A percentile compares a stretch with the other conserved stretches of the same genome.
These are phyloP conservation scores for Aspergillus glaucus DNA, from an alignment of 2,329 filamentous ascomycete genomes.

Conservation along the genomic window DNA sequence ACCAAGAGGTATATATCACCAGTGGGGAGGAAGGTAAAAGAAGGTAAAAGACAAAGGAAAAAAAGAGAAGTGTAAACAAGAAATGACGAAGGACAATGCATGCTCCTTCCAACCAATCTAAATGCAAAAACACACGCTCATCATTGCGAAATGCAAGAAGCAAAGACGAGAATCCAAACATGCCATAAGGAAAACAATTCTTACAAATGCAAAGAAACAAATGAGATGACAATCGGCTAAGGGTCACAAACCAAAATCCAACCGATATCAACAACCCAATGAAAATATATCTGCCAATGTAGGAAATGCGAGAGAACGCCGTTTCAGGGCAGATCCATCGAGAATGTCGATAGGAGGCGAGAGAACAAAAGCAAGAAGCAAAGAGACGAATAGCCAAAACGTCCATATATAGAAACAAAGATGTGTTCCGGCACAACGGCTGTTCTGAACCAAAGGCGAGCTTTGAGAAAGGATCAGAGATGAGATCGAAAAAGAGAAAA, in stretches of 20 bases:
- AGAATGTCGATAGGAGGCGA: neutral
- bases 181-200: slow-evolving; percentile 14
- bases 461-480: neutral
- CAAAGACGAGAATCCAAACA: slow-evolving; percentile 18
- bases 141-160: slow-evolving; percentile 19
- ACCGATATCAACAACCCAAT: slow-evolving; percentile 18
- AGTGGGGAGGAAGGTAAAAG: slow-evolving; percentile 3
- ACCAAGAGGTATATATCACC: slow-evolving; percentile 7
- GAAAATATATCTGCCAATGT: neutral
- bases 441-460: too few species aligned
- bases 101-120: slow-evolving; percentile 24
- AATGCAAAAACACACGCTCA: slow-evolving; percentile 24
- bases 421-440: too few species aligned
- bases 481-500: neutral
- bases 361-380: neutral
- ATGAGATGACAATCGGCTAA: slow-evolving; percentile 13
- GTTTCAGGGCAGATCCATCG: neutral
- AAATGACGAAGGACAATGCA: slow-evolving; percentile 20
- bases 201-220: slow-evolving; percentile 15
- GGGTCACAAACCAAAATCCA: slow-evolving; percentile 19
- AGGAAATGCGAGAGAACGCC: neutral
- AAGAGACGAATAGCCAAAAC: neutral
- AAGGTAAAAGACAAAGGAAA: slow-evolving; percentile 3
- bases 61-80: slow-evolving; percentile 8
- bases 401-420: too few species aligned